Evolutionary conservation across 1,139 yeast genomes (phyloP), one percentile per base, ranked within the genome.

Genomic region (Hansenula lynferdii): DNA sequence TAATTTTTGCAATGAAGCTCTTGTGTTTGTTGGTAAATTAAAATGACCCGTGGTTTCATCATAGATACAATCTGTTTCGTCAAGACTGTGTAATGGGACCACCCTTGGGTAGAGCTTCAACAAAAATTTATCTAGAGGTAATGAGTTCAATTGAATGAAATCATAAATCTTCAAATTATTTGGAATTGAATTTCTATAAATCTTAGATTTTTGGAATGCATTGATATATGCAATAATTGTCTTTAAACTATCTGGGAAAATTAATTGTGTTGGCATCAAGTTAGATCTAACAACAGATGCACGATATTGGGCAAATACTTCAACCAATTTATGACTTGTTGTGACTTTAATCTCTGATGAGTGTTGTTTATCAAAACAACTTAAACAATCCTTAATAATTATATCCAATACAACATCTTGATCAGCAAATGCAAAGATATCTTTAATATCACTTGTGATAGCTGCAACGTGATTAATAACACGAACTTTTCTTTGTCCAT

Each of bases 381-480:
- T 44, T 31, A 53, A 37, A 3, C 86, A 72, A 50, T 86, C 90
- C 47, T 92, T 76, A 3, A 86, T 68, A 38, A 90, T 70, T n/a
- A 94, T 67, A 30, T 86, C 75, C 34, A 80, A 66, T 4, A 85
- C 70, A 0, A 94, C 78, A 55, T 89, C 96, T 53, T 85, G 85
- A 57, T 90, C 96, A n/a, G 84, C 80, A 58, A 82, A 85, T 47
- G 80, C 77, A 64, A 86, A 85, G 5, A 86, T 82, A 40, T 84
- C 90, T 41, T 75, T 75, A 37, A 84, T 67, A 40, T 85, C 72
- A 47, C 81, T 85, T 8, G 94, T 77, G 11, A 87, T 92, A 0
- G 95, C 86, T 35, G 87, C 77, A n/a, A 82, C 81, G 42, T 79
- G 65, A 56, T 94, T 92, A 37, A 86, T 75, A 10, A 89, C 89